Evolutionary conservation across 2,329 filamentous ascomycete species (phyloP).

Genomic region (Eurotiales sp.): DNA sequence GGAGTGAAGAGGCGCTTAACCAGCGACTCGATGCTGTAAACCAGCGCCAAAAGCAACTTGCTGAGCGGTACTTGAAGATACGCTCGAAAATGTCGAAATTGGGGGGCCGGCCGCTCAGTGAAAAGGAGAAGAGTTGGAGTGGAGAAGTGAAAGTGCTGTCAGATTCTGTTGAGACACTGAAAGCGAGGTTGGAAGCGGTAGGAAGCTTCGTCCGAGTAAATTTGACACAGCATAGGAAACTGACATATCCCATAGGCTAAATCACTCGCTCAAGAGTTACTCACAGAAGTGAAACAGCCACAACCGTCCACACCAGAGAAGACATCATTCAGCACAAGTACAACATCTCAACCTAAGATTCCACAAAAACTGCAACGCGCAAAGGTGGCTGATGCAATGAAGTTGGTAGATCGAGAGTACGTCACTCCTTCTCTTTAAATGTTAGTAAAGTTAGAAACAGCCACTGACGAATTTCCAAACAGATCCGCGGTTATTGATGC

Average conservation of each 20-base stretch:
- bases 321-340: slow-evolving; percentile 8
- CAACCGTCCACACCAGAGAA: slow-evolving; percentile 27
- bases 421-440: slow-evolving; percentile 16
- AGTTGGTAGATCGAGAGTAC: slow-evolving; percentile 49
- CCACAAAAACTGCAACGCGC: slow-evolving; percentile 43
- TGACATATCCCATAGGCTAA: slow-evolving; percentile 34
- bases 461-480: not conserved
- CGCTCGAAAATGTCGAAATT: slow-evolving; percentile 41
- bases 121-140: slow-evolving; percentile 45
- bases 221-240: slow-evolving; percentile 13
- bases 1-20: slow-evolving; percentile 33
- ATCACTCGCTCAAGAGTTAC: slow-evolving; percentile 34
- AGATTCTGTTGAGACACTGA: slow-evolving; percentile 31
- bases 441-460: not conserved
- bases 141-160: slow-evolving; percentile 41
- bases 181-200: slow-evolving; percentile 39
- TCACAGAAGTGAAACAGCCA: slow-evolving; percentile 34
- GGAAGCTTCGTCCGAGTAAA: slow-evolving; percentile 15
- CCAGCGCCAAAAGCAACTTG: slow-evolving; percentile 38
- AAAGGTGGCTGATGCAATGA: slow-evolving; percentile 47
- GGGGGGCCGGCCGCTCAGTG: slow-evolving; percentile 42
- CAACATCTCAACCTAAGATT: slow-evolving; percentile 30
- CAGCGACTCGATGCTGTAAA: slow-evolving; percentile 39
- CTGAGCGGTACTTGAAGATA: slow-evolving; percentile 41
- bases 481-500: slow-evolving; percentile 43